Conservation (phyloP, 805 yeast genomes). For the Ogataea parapolymorpha region DNA sequence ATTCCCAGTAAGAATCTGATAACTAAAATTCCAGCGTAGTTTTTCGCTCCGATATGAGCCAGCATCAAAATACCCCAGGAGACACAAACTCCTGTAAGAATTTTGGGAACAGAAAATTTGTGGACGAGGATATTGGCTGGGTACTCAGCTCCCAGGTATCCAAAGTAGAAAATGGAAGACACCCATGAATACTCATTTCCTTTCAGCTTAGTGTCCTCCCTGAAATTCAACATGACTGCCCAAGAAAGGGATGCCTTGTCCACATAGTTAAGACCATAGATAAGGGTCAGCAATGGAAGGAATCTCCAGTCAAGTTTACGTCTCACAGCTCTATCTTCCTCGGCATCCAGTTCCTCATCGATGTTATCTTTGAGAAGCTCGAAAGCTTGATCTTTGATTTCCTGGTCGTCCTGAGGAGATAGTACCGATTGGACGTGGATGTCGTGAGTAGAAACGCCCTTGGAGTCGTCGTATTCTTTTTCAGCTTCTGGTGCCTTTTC, state of each 20-base stretch:
- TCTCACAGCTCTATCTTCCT: constrained; percentile 32
- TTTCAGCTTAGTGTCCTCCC: constrained; percentile 45
- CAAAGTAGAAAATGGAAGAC: constrained; percentile 35
- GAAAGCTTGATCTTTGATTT: constrained; percentile 6
- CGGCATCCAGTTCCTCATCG: constrained; percentile 11
- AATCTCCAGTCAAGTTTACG: constrained; percentile 38
- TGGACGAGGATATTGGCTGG: constrained; percentile 57
- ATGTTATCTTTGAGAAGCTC: constrained; percentile 4
- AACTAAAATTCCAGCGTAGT: constrained; percentile 44
- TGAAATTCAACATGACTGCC: constrained; percentile 55
- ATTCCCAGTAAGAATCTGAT: constrained; percentile 48
- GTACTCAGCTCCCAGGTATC: constrained; percentile 41
- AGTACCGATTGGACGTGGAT: neutral
- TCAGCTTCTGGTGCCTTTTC: too few species aligned
- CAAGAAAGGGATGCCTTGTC: constrained; percentile 24
- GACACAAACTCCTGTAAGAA: constrained; percentile 45
- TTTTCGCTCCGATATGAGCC: constrained; percentile 43
- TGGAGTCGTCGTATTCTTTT: neutral
- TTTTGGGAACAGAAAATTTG: constrained; percentile 49
- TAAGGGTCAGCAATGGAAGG: constrained; percentile 32
- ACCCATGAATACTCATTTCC: constrained; percentile 37
- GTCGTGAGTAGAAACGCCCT: neutral
- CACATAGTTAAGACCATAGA: constrained; percentile 18
- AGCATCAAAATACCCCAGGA: constrained; percentile 61
- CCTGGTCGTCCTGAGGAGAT: constrained; percentile 3